Percentiles rank a stretch among this genome's conserved stretches.
These are phyloP conservation scores for Lupinus albus DNA, from an alignment of 306 rosid species.

Conservation along the genomic window DNA sequence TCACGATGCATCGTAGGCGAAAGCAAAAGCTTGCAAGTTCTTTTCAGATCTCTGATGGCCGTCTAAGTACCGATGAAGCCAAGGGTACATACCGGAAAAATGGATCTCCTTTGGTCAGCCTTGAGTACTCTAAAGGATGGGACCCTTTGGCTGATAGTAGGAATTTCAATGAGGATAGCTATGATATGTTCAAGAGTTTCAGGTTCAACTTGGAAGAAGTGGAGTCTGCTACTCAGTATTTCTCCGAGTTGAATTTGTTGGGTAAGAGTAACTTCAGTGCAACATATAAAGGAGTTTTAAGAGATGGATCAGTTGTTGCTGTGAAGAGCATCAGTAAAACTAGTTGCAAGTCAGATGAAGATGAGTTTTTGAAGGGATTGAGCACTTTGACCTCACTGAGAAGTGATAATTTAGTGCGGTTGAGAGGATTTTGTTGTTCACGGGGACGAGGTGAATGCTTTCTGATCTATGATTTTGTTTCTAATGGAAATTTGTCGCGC, in stretches of 20 bases:
- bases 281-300: slow-evolving; percentile 73
- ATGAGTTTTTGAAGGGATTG: slow-evolving; percentile 83
- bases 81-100: slow-evolving; percentile 52
- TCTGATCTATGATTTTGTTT: slow-evolving; percentile 72
- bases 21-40: slow-evolving; percentile 69
- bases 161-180: slow-evolving; percentile 48
- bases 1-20: slow-evolving; percentile 55
- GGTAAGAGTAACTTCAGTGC: slow-evolving; percentile 79
- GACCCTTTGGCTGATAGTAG: slow-evolving; percentile 62
- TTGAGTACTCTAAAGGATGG: slow-evolving; percentile 84
- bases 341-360: slow-evolving; percentile 87
- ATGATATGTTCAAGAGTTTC: slow-evolving; percentile 63
- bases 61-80: slow-evolving; percentile 52
- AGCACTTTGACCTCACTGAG: slow-evolving; percentile 68
- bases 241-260: slow-evolving; percentile 73
- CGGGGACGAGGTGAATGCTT: slow-evolving; percentile 85
- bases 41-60: slow-evolving; percentile 47
- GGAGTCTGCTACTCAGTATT: slow-evolving; percentile 85
- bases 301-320: slow-evolving; percentile 84
- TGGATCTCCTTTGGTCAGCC: slow-evolving; percentile 85
- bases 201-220: slow-evolving; percentile 87
- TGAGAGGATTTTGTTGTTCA: slow-evolving; percentile 90
- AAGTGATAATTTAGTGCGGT: slow-evolving; percentile 72
- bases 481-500: slow-evolving; percentile 65
- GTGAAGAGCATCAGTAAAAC: slow-evolving; percentile 74